Evolutionary conservation across 2,329 filamentous ascomycete species (phyloP), one percentile per base, ranked within the genome.

Genomic region (Sarocladium oryzae): DNA sequence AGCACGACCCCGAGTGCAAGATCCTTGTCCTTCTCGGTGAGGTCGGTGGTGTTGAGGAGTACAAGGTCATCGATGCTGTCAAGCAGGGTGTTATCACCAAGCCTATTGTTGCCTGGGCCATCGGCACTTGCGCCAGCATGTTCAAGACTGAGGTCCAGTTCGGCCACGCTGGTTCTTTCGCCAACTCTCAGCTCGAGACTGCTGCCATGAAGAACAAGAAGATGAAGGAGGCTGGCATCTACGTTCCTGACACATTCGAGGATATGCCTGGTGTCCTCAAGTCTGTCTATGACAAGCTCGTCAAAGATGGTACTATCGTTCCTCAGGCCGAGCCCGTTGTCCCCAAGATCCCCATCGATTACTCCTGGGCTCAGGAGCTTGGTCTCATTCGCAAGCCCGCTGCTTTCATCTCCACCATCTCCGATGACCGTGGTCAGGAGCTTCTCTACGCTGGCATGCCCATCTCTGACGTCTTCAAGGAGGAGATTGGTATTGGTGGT

Each of bases 91-190:
- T 82, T 68, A 96, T 99, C 71, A 99, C 86, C 70, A 99, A 99
- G 85, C 93, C 93, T 64, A 93, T 99, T 66, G 91, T 99, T 55
- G 93, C 93, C 38, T 99, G 93, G 93, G 93, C 93, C 61, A 99
- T 99, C 66, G 93, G 93, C 79, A 99, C 93, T 63, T 96, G 95
- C 73, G 93, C 93, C 57, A 92, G 89, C 81, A 93, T 99, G 90
- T 95, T 99, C 81, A 97, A 96, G 86, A 99, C 93, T 36, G 93
- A 99, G 79, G 93, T 99, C 41, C 93, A 99, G 74, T 99, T 99
- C 76, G 93, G 93, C 66, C 93, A 99, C 78, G 93, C 93, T 64
- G 93, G 93, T 75, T 90, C 93, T 51, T 96, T 96, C 61, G 93
- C 93, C 80, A 99, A 99, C 84, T 99, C 93, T 53, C 88, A 96